Base-by-base conservation (phyloP, 2,329 filamentous ascomycete species). In the Colletotrichum eremochloae region DNA sequence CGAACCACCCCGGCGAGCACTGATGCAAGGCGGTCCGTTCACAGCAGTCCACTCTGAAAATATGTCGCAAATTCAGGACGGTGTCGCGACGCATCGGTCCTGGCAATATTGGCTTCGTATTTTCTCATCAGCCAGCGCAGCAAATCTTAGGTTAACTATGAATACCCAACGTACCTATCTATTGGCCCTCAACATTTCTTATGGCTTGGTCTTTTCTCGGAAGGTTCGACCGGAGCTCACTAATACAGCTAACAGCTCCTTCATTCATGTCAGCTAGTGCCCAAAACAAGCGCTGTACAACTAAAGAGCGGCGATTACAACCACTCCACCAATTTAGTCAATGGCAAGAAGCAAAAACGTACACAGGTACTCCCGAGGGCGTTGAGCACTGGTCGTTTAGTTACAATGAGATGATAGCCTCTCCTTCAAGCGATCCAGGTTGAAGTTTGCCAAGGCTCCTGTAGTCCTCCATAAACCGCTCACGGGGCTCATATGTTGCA, bases 1-100 rank as follows among this genome's bases (percentile, higher is more conserved):
- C 70, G 67, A 65, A 40, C 48, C 55, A 31, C 55, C 46, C 48
- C 56, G 9, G 44, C 24, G 29, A 55, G 42, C 60, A 60, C 24
- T 53, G 44, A 46, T 69, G 44, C 66, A 38, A 40, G 57, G 42
- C 11, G 50, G 36, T 40, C 53, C 66, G 46, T 48, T 64, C 29
- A 40, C 60, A 56, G 66, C 48, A 69, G 60, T 48, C 7, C 29
- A 48, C 63, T 38, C 52, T 24, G 44, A 68, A 31, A 33, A 20
- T 62, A 29, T 71, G 38, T 52, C 65, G 50, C 33, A 48, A 15
- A 29, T 5, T 29, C 9, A 56, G 38, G 52, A 15, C 46, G n/a
- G 36, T 36, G 18, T 7, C 48, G 40, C 24, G 52, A 36, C 58
- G 36, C 38, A 5, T n/a, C n/a, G 5, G 20, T 4, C 36, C 55